Conservation (phyloP, 345 rosid species). For the Salix suchowensis region DNA sequence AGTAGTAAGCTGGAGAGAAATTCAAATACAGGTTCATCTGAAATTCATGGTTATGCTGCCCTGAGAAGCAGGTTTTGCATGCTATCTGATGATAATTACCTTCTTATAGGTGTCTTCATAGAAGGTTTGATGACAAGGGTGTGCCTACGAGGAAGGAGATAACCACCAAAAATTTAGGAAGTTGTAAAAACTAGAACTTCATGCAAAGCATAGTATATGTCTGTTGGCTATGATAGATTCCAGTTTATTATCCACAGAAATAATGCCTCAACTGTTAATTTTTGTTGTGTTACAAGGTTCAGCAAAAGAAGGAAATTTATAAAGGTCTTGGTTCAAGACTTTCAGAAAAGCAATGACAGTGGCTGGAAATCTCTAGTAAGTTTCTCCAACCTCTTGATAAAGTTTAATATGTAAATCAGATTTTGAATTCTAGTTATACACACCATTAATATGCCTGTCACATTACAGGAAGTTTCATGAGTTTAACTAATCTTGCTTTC, state of each 20-base stretch:
- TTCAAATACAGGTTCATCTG: neutral
- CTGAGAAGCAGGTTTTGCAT: neutral
- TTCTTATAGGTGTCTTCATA: conserved; percentile 1
- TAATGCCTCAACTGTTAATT: neutral
- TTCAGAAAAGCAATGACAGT: neutral
- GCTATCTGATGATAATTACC: neutral
- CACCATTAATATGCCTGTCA: neutral
- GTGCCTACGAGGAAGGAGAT: neutral
- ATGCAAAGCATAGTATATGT: neutral
- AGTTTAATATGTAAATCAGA: neutral
- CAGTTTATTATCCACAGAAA: neutral
- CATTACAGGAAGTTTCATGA: neutral
- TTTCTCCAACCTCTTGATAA: neutral
- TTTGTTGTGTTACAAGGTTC: neutral
- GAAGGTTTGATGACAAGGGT: neutral
- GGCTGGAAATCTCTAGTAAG: neutral
- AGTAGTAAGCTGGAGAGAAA: neutral
- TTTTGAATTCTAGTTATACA: neutral
- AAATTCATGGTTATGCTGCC: neutral
- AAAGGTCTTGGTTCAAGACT: neutral
- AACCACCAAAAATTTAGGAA: neutral
- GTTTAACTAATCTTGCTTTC: neutral
- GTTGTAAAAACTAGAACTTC: neutral
- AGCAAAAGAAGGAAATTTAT: neutral
- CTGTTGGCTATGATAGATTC: neutral